phyloP scores from a whole-genome alignment of 163 green algal species.

The Chlamydomonas reinhardtii region DNA sequence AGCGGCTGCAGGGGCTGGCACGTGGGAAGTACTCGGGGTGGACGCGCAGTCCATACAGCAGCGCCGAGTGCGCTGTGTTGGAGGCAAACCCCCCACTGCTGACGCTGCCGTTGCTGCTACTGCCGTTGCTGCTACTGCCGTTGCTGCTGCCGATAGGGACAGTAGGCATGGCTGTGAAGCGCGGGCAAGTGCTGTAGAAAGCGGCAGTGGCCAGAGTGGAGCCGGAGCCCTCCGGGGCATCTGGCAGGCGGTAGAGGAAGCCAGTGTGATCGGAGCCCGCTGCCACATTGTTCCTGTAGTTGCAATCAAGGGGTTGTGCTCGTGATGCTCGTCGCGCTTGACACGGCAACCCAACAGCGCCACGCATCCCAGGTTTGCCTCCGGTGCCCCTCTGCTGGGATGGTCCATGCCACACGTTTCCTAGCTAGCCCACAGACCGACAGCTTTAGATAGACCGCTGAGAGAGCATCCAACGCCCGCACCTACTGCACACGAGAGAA shows the following conservation, averaged over 20 bases:
- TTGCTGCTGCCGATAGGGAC: neutral
- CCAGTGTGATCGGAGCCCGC: slow-evolving; percentile 48
- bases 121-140: too few species aligned
- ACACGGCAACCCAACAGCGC: too few species aligned
- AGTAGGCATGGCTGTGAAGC: slow-evolving; percentile 20
- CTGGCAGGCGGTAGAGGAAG: slow-evolving; percentile 68
- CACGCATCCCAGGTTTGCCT: too few species aligned
- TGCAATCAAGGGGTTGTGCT: too few species aligned
- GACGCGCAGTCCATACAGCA: slow-evolving; percentile 73
- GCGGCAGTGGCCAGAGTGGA: neutral
- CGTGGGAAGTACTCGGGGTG: slow-evolving; percentile 62
- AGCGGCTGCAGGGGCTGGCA: neutral
- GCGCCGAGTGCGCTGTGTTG: slow-evolving; percentile 67
- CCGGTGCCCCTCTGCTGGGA: too few species aligned
- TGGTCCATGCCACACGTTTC: too few species aligned
- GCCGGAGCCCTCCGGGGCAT: slow-evolving; percentile 49
- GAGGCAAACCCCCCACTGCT: slow-evolving; percentile 40
- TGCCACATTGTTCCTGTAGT: neutral
- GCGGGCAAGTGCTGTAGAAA: slow-evolving; percentile 51
- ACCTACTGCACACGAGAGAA: too few species aligned
- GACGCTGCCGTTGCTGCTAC: neutral
- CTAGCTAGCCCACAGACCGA: too few species aligned
- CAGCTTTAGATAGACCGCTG: too few species aligned
- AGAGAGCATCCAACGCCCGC: too few species aligned
- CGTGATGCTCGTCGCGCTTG: too few species aligned